These are phyloP conservation scores for Prunus mume DNA, from an alignment of 306 rosid species.

Conservation along the genomic window DNA sequence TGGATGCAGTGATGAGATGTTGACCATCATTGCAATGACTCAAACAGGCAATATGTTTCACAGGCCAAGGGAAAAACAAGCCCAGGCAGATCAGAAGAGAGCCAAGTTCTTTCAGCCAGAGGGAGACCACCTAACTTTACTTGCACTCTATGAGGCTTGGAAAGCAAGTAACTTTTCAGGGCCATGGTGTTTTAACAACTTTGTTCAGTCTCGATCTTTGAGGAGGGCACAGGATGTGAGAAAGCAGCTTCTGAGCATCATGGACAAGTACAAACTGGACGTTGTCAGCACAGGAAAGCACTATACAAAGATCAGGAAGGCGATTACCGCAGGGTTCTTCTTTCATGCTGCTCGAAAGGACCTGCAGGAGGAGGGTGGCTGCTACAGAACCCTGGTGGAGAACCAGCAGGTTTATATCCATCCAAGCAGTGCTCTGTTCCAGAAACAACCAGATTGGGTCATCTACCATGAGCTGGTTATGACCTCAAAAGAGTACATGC, in stretches of 20 bases:
- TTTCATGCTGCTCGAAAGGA: slow-evolving; percentile 82
- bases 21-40: not conserved
- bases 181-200: not conserved
- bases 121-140: not conserved
- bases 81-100: not conserved
- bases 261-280: slow-evolving; percentile 86
- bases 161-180: not conserved
- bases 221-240: not conserved
- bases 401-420: slow-evolving; percentile 87
- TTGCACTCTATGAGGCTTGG: not conserved
- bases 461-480: slow-evolving; percentile 87
- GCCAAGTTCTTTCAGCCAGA: not conserved
- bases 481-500: slow-evolving; percentile 83
- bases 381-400: slow-evolving; percentile 76
- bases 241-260: slow-evolving; percentile 62
- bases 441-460: slow-evolving; percentile 83
- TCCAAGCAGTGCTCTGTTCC: slow-evolving; percentile 74
- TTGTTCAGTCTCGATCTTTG: not conserved
- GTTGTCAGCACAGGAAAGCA: slow-evolving; percentile 75
- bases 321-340: slow-evolving; percentile 82
- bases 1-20: not conserved
- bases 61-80: not conserved
- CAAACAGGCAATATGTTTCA: not conserved
- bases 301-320: slow-evolving; percentile 76
- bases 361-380: slow-evolving; percentile 52